A percentile compares a stretch with the other conserved stretches of the same genome.
phyloP scores from a whole-genome alignment of 305 asterid genomes.

The Withania somnifera region DNA sequence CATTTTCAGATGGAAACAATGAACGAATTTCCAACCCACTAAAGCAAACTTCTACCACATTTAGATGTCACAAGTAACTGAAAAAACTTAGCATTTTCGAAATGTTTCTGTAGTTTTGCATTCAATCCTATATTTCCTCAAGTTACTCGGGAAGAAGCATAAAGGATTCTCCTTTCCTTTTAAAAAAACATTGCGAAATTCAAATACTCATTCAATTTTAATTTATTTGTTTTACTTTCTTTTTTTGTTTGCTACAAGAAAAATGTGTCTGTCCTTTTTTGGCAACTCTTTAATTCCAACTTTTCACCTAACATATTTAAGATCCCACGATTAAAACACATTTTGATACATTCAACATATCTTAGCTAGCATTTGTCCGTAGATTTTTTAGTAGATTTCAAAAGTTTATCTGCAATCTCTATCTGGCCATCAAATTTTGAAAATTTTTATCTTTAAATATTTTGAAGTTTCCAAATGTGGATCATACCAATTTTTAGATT shows the following conservation, averaged over 20 bases:
- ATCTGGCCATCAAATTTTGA: too few relatives aligned
- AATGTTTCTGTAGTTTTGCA: not conserved
- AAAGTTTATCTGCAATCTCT: too few relatives aligned
- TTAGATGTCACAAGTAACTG: not conserved
- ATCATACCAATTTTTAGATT: too few relatives aligned
- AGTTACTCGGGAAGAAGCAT: not conserved
- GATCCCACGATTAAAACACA: not conserved
- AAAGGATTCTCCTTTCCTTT: not conserved
- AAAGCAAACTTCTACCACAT: not conserved
- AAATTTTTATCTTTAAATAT: too few relatives aligned
- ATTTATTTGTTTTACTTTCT: not conserved
- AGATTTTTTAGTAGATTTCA: too few relatives aligned
- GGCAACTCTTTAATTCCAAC: not conserved
- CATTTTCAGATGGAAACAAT: not conserved
- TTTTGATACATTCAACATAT: not conserved
- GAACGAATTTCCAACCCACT: not conserved
- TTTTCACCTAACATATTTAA: not conserved
- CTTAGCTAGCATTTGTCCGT: too few relatives aligned
- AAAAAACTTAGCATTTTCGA: not conserved
- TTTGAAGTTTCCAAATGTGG: too few relatives aligned
- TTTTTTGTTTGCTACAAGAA: not conserved
- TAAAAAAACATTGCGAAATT: too few relatives aligned
- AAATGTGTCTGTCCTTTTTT: not conserved
- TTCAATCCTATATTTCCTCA: not conserved
- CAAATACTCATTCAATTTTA: not conserved